These are phyloP conservation scores for Globisporangium cystogenes DNA, from an alignment of 352 stramenopile genomes.

Conservation along the genomic window DNA sequence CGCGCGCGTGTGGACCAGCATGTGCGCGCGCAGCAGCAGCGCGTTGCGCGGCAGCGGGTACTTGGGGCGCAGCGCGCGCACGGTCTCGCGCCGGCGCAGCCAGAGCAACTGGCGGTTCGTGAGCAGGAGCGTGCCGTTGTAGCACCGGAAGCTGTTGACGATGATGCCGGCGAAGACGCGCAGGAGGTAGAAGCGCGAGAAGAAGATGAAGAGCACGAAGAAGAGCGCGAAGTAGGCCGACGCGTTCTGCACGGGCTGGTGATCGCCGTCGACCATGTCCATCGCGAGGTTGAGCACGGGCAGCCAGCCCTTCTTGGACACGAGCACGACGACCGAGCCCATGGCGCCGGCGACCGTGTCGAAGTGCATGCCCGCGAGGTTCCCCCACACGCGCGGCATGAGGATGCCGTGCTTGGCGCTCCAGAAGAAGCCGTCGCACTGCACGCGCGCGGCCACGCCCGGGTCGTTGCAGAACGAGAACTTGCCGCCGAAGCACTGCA, in stretches of 20 bases:
- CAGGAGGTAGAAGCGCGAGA: constrained; percentile 71
- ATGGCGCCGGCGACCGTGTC: constrained; percentile 80
- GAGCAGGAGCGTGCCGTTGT: constrained; percentile 75
- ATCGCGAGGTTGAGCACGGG: constrained; percentile 80
- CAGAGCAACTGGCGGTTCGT: constrained; percentile 78
- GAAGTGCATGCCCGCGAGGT: constrained; percentile 75
- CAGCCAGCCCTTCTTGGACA: constrained; percentile 85
- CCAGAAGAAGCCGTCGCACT: constrained; percentile 69
- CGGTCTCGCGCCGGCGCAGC: constrained; percentile 58
- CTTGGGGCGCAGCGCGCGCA: constrained; percentile 64
- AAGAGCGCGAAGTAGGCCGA: constrained; percentile 80
- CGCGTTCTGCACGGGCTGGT: constrained; percentile 64
- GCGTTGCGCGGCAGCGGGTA: constrained; percentile 64
- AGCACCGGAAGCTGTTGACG: constrained; percentile 84
- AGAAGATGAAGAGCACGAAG: constrained; percentile 78
- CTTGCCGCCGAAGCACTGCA: constrained; percentile 79
- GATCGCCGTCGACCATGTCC: constrained; percentile 67
- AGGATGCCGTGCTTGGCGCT: constrained; percentile 46
- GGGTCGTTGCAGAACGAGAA: constrained; percentile 82
- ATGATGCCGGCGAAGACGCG: constrained; percentile 79
- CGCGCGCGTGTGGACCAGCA: constrained; percentile 56
- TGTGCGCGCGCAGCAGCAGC: constrained; percentile 48
- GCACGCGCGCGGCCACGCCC: constrained; percentile 24
- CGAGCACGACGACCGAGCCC: constrained; percentile 66
- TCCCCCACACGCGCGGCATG: constrained; percentile 72